These are phyloP conservation scores for Elongisporangium prolatum DNA, from an alignment of 352 stramenopile species.

Conservation along the genomic window DNA sequence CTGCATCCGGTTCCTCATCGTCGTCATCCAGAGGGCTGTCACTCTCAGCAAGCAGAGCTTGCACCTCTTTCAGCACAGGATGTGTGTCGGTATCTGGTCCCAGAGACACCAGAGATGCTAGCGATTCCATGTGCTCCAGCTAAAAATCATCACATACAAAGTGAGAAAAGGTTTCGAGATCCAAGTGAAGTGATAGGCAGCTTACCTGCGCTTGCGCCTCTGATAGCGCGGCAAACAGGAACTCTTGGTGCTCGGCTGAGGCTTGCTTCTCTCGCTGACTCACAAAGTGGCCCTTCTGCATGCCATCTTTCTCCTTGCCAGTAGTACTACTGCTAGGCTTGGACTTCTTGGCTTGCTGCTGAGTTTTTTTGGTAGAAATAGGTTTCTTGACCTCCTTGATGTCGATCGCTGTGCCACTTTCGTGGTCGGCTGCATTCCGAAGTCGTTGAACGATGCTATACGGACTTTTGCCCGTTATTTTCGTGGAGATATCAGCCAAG, in stretches of 20 bases:
- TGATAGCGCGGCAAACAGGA: constrained; percentile 52
- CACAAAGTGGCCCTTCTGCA: constrained; percentile 25
- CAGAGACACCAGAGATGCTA: constrained; percentile 31
- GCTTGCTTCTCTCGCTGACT: constrained; percentile 48
- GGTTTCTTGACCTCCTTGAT: constrained; percentile 15
- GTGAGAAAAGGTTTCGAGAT: background rate
- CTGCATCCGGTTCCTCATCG: background rate
- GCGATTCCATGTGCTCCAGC: constrained; percentile 48
- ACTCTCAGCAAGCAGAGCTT: too few species aligned
- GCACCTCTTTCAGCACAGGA: too few species aligned
- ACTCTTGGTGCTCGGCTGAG: constrained; percentile 51
- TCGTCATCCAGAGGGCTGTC: background rate
- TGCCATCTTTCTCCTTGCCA: background rate
- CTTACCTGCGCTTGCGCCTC: constrained; percentile 54
- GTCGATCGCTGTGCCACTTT: constrained; percentile 7
- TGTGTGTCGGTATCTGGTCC: constrained; percentile 7
- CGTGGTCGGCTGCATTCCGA: constrained; percentile 1
- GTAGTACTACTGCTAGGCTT: background rate
- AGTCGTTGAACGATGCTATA: constrained; percentile 54
- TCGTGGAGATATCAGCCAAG: too few species aligned
- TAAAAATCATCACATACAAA: constrained; percentile 6
- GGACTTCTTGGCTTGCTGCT: constrained; percentile 1
- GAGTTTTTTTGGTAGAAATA: constrained; percentile 10
- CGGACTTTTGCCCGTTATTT: constrained; percentile 41
- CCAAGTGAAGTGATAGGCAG: background rate